Evolutionary conservation across 306 rosid genomes (phyloP).

Genomic region (Cotoneaster glaucophyllus): DNA sequence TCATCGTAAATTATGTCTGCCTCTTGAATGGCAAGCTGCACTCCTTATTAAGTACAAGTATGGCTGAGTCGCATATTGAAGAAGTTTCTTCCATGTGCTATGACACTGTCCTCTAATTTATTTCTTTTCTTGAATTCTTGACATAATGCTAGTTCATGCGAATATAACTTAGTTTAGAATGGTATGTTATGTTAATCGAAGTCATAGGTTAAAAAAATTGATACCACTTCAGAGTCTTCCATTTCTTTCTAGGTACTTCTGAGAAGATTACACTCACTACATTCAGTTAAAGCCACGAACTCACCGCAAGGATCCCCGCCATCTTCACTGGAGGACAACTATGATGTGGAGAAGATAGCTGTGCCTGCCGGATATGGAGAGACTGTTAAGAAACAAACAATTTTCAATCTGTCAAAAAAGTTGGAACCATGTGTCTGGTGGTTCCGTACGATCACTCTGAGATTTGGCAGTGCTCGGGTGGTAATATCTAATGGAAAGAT

Average conservation of each 20-base stretch:
- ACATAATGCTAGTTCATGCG: neutral
- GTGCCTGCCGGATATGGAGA: slow-evolving; percentile 15
- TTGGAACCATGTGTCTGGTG: slow-evolving; percentile 60
- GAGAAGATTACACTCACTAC: slow-evolving; percentile 55
- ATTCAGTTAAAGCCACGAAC: slow-evolving; percentile 41
- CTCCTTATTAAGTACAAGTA: too few relatives aligned
- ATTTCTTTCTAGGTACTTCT: slow-evolving; percentile 40
- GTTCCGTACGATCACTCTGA: slow-evolving; percentile 52
- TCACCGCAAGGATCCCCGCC: slow-evolving; percentile 30
- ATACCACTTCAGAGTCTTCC: neutral
- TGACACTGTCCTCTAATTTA: neutral
- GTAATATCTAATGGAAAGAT: slow-evolving; percentile 59
- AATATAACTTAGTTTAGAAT: neutral
- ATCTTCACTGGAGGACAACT: slow-evolving; percentile 20
- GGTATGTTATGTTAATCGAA: neutral
- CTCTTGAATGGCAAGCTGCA: too few relatives aligned
- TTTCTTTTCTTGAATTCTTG: neutral
- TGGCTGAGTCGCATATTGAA: too few relatives aligned
- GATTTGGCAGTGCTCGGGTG: slow-evolving; percentile 47
- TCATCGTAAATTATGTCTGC: neutral
- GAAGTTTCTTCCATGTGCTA: too few relatives aligned
- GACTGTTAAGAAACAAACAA: slow-evolving; percentile 25
- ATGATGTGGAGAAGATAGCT: slow-evolving; percentile 22
- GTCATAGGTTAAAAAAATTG: neutral
- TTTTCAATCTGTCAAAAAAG: slow-evolving; percentile 44